Base-by-base conservation (phyloP, 2,329 filamentous ascomycete species). In the Fusarium sp. region DNA sequence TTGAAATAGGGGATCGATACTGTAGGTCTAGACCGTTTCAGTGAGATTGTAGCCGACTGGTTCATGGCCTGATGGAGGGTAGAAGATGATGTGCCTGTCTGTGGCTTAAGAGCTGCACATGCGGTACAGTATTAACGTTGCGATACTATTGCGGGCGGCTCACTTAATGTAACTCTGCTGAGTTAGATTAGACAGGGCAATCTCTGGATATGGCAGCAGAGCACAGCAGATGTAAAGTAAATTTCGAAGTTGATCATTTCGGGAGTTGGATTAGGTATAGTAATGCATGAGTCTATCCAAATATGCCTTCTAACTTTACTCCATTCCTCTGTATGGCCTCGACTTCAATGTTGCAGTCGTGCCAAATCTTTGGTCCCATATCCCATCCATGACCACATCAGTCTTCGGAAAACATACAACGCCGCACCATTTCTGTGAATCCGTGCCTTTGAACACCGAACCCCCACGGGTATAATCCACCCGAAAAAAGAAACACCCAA, bases 51-150 rank as follows among this genome's bases (percentile, higher is more conserved):
- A 47, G 60, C 42, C 56, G 57, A 42, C 21, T 28, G 40, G 30
- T 51, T 46, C 48, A 74, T 71, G 61, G 63, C 71, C 63, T 69
- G 71, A 72, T 64, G 66, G 60, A 56, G 56, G 57, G 55, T 46
- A 41, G 51, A 27, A 41, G 25, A 49, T 55, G 50, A 25, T 50
- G 55, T 65, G 40, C 59, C 46, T 48, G 47, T 54, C 41, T 45
- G 47, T 54, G 48, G 45, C 51, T 61, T 56, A 23, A 23, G 21
- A 51, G 13, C 23, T 50, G 21, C 30, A 25, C 48, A 50, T 50
- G 30, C 28, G 34, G 30, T 37, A 23, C 48, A 37, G 30, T 37
- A 62, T 61, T 20, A 48, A 50, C 30, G n/a, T 28, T 63, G 40
- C 12, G 40, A 34, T 61, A 40, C 34, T 66, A n/a, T 25, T 60